A percentile compares a stretch with the other conserved stretches of the same genome.
Conservation (phyloP, 2,329 filamentous ascomycete genomes). For the Fonsecaea pugnacius region DNA sequence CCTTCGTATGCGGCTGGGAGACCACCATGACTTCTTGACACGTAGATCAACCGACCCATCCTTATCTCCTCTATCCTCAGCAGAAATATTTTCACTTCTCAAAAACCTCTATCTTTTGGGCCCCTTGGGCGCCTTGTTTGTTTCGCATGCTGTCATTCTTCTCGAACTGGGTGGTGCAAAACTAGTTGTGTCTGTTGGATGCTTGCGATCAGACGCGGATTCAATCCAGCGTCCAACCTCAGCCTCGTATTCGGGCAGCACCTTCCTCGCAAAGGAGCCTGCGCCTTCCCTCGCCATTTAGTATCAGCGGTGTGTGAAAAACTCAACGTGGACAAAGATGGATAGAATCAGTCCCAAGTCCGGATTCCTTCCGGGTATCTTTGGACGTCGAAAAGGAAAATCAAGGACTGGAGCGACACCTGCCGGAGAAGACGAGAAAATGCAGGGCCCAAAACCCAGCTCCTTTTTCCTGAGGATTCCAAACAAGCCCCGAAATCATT, state of each 20-base stretch:
- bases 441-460: slow-evolving; percentile 26
- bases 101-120: neutral
- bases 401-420: slow-evolving; percentile 24
- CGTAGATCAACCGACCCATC: slow-evolving; percentile 20
- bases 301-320: neutral
- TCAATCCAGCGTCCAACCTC: neutral
- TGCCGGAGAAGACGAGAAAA: slow-evolving; percentile 29
- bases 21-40: slow-evolving; percentile 13
- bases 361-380: slow-evolving; percentile 35
- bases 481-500: slow-evolving; percentile 48
- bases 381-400: slow-evolving; percentile 26
- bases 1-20: slow-evolving; percentile 5
- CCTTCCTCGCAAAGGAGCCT: slow-evolving; percentile 9
- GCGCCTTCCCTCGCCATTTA: slow-evolving; percentile 1
- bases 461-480: slow-evolving; percentile 37
- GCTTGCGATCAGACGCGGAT: neutral
- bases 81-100: neutral
- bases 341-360: slow-evolving; percentile 32
- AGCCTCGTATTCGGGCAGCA: slow-evolving; percentile 20
- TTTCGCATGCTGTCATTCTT: neutral
- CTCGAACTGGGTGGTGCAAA: neutral
- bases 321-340: slow-evolving; percentile 23
- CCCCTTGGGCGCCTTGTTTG: neutral
- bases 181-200: neutral
- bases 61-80: slow-evolving; percentile 13